Evolutionary conservation across 495 filamentous ascomycete species (phyloP), one percentile per base, ranked within the genome.

Genomic region (Xylaria palmicola): DNA sequence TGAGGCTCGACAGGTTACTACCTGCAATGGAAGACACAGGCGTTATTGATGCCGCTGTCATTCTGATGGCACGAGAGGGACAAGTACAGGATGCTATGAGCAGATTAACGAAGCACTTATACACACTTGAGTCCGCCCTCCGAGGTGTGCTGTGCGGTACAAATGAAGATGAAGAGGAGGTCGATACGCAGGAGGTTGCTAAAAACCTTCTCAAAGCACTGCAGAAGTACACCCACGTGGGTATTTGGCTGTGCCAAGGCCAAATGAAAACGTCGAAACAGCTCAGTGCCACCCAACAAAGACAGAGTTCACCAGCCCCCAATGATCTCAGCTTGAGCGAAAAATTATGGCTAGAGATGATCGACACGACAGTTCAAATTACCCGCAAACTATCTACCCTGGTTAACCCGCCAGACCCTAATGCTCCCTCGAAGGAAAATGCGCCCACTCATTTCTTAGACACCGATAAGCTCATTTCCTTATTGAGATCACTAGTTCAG

Each of bases 241-340:
- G 94, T 29, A 90, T 93, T 20, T 98, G 94, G 94, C 82, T 98
- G 22, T 97, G 94, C 66, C 92, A 94, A 75, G 88, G 90, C 34
- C 92, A 98, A 74, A 93, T 84, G 52, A 91, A 88, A 66, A 85
- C 82, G 1, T 72, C 78, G 15, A 78, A 81, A 63, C 65, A 65
- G 15, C 57, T 65, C n/a, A 68, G 62, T 52, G 68, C 55, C 2
- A 50, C 70, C 13, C 67, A 69, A 24, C 73, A 76, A 54, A 68
- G 75, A 34, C 81, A 84, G 65, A 73, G 75, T 66, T 68, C 77
- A 1, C 73, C 80, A 4, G 67, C 84, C 20, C 82, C 87, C 10
- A 84, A 86, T 52, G 79, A 83, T 8, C 83, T 98, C 9, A 85
- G 86, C 2, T 76, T 87, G 10, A 91, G 94, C 59, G 94, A 98